phyloP scores from a whole-genome alignment of 331 rosid genomes.

The Rhamnella rubrinervis region DNA sequence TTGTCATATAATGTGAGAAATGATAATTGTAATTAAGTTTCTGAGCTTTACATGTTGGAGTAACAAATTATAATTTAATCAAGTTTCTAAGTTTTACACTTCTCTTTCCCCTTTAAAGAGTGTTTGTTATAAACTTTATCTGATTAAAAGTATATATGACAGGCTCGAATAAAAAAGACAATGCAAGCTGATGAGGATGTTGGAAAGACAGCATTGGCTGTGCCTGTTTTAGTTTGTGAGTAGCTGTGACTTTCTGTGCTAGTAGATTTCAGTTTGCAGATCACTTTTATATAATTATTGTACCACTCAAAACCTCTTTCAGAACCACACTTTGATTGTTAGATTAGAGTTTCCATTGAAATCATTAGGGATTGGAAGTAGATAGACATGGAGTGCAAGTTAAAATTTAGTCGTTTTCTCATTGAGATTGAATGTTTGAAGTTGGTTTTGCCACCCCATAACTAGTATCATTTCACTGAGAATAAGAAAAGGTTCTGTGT shows the following conservation, averaged over 20 bases:
- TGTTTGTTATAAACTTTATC: not conserved
- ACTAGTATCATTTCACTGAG: too few species aligned
- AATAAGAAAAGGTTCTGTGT: too few species aligned
- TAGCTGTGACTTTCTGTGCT: conserved; percentile 1
- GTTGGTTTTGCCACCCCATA: too few species aligned
- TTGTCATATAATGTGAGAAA: not conserved
- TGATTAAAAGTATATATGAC: conserved; percentile 24
- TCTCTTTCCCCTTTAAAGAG: not conserved
- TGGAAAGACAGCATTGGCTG: conserved; percentile 95
- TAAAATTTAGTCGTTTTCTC: too few species aligned
- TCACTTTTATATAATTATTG: too few species aligned
- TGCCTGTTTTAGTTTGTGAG: conserved; percentile 99
- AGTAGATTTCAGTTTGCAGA: too few species aligned
- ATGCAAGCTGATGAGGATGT: conserved; percentile 99
- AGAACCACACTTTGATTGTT: too few species aligned
- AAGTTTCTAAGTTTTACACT: not conserved
- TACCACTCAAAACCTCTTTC: too few species aligned
- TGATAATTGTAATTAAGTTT: not conserved
- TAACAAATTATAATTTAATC: not conserved
- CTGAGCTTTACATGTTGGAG: not conserved
- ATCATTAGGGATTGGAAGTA: too few species aligned
- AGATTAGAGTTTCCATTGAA: too few species aligned
- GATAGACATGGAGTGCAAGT: too few species aligned
- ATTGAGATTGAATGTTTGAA: too few species aligned
- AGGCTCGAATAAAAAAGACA: conserved; percentile 94